A percentile compares a stretch with the other conserved stretches of the same genome.
phyloP scores from a whole-genome alignment of 2,329 filamentous ascomycete species.

The Colletotrichum acutatum region DNA sequence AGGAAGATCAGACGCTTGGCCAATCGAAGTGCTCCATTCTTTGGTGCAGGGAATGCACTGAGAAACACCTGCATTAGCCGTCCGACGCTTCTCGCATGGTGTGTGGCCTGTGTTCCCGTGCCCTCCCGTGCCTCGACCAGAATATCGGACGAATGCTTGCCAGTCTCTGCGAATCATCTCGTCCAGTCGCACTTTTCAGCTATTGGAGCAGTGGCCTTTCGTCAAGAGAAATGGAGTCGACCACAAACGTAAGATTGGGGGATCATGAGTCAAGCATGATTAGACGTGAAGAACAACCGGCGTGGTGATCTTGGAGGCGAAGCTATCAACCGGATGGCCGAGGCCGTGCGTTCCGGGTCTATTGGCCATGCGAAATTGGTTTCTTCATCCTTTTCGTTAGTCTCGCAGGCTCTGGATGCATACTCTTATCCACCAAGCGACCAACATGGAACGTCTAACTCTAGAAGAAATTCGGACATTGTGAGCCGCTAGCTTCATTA shows the following conservation, averaged over 20 bases:
- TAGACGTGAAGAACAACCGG: neutral
- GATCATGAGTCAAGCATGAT: neutral
- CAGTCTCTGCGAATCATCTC: neutral
- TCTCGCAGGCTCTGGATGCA: neutral
- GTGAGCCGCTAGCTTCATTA: neutral
- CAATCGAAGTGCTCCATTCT: neutral
- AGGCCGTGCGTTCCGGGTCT: neutral
- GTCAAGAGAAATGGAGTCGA: neutral
- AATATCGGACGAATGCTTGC: neutral
- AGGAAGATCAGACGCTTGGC: neutral
- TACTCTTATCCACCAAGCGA: neutral
- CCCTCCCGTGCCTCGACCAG: neutral
- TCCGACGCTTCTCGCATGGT: neutral
- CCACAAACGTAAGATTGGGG: neutral
- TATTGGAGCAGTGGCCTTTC: neutral
- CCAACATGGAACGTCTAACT: neutral
- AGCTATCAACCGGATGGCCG: neutral
- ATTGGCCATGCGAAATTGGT: neutral
- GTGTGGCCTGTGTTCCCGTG: neutral
- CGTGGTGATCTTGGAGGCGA: neutral
- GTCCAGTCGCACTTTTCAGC: neutral
- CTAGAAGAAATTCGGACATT: neutral
- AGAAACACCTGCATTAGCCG: conserved; percentile 27
- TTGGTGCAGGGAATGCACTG: neutral
- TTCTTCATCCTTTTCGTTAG: neutral